Evolutionary conservation across 2,329 filamentous ascomycete genomes (phyloP), one percentile per base, ranked within the genome.

Genomic region (Botrytis cinerea): DNA sequence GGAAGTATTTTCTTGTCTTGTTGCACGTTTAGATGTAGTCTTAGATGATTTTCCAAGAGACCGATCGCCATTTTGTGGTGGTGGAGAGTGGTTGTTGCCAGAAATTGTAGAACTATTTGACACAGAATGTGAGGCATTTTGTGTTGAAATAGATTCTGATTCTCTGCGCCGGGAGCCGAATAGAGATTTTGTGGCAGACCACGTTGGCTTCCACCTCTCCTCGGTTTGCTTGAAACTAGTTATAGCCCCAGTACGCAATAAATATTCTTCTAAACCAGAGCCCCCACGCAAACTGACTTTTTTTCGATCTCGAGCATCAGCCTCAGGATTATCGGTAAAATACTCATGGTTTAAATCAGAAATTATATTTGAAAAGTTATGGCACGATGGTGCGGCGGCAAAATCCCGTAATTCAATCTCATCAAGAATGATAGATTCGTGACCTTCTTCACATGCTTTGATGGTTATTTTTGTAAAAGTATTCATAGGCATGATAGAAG

Each of bases 211-310:
- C 66, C 66, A 69, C 18, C 66, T 57, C 18, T 69, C 66, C 35
- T 69, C 66, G 2, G 66, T 69, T 57, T 69, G 48, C n/a, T 57
- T 69, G 48, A 69, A 69, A 69, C 66, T 69, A 32, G 48, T 57
- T 35, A 69, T 69, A 14, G 66, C 66, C 25, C 66, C 66, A 8
- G 66, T 69, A n/a, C 66, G 48, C 18, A 69, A 43, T 20, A 57
- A 25, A 35, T 38, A 32, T 10, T 69, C 66, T 32, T 43, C 46
- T 38, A 18, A 40, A 8, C 66, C 38, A 28, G 66, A 69, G 20
- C 66, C 66, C 8, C 66, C 66, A 12, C 66, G 66, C 38, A 69
- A 57, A n/a, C 66, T 43, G 48, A 69, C 66, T 38, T 32, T 69
- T 16, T 22, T 57, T 22, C 48, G 25, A n/a, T 28, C 32, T 32